phyloP scores from a whole-genome alignment of 2,329 filamentous ascomycete species.

The Aspergillus japonicus region DNA sequence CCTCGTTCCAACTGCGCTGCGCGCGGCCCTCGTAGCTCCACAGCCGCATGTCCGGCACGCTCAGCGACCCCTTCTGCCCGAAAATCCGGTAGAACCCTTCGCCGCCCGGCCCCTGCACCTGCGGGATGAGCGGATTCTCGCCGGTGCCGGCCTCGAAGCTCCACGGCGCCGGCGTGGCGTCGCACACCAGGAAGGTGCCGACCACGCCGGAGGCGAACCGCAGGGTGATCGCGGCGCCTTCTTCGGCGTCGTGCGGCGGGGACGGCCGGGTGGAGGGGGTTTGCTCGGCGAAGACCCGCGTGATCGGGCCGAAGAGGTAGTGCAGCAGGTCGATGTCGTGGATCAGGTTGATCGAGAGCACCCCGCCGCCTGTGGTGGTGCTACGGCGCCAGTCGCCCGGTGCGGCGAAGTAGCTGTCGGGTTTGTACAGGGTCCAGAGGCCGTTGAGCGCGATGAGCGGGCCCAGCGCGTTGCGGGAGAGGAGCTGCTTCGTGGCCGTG shows the following conservation, averaged over 20 bases:
- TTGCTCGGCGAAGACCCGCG: conserved; percentile 52
- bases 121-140: conserved; percentile 56
- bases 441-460: conserved; percentile 54
- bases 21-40: conserved; percentile 47
- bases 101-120: conserved; percentile 32
- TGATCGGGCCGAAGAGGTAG: conserved; percentile 55
- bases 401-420: conserved; percentile 50
- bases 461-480: conserved; percentile 47
- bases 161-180: conserved; percentile 53
- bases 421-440: conserved; percentile 56
- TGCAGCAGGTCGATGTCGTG: conserved; percentile 62
- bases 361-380: conserved; percentile 48
- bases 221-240: conserved; percentile 56
- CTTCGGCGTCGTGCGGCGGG: conserved; percentile 50
- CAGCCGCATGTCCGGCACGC: conserved; percentile 52
- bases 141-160: conserved; percentile 59
- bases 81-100: conserved; percentile 55
- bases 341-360: conserved; percentile 59
- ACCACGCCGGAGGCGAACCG: conserved; percentile 56
- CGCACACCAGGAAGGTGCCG: conserved; percentile 57
- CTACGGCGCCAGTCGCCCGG: conserved; percentile 51
- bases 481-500: conserved; percentile 47
- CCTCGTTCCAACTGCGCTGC: conserved; percentile 46
- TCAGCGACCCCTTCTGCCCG: conserved; percentile 52
- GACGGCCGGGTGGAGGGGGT: conserved; percentile 33